Conservation (phyloP, 2,329 filamentous ascomycete genomes). For the Aureobasidium sp. region DNA sequence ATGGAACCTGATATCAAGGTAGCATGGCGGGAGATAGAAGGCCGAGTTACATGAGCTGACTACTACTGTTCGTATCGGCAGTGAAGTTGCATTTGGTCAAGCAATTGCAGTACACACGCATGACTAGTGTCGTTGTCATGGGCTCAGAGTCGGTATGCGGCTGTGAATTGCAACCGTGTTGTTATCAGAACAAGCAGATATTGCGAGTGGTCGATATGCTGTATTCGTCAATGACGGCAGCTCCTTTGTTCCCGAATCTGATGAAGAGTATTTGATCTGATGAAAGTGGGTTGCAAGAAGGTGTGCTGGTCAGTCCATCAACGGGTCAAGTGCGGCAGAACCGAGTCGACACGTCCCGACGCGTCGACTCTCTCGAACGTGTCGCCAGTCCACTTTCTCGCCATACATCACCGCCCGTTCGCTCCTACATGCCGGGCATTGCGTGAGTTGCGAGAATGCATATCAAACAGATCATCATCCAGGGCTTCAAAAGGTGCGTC, state of each 20-base stretch:
- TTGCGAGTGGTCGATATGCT: not conserved
- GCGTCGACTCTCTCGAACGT: not conserved
- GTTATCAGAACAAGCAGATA: not conserved
- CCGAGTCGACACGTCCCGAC: not conserved
- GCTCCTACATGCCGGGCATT: not conserved
- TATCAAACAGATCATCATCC: conserved; percentile 99
- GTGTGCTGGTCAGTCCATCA: not conserved
- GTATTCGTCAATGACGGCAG: not conserved
- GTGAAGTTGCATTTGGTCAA: not conserved
- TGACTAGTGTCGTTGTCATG: not conserved
- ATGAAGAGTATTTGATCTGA: not conserved
- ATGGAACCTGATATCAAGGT: not conserved
- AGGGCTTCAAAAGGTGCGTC: conserved; percentile 95
- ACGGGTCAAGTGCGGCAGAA: not conserved
- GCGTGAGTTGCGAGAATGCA: conserved; percentile 56
- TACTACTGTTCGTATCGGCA: not conserved
- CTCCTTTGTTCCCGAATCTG: not conserved
- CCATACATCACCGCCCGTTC: not conserved
- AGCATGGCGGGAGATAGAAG: not conserved
- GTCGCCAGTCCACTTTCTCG: not conserved
- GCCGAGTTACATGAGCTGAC: not conserved
- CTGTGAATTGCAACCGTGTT: not conserved
- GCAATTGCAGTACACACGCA: not conserved
- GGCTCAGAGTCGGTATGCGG: not conserved
- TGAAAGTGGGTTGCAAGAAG: not conserved